These are phyloP conservation scores for Alectoria sarmentosa DNA, from an alignment of 495 filamentous ascomycete genomes.

Conservation along the genomic window DNA sequence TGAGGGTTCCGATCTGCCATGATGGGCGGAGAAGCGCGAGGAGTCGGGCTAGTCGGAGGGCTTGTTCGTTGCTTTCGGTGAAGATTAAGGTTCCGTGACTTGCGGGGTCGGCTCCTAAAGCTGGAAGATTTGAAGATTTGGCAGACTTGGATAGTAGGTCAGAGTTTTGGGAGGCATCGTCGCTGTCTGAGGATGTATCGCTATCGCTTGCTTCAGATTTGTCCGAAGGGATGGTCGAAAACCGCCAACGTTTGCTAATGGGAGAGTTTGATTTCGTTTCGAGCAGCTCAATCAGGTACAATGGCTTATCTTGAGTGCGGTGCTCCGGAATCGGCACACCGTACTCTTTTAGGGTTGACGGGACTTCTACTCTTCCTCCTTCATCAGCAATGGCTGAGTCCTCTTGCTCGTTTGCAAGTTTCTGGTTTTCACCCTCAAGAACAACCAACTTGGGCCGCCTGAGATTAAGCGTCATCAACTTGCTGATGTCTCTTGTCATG, in stretches of 20 bases:
- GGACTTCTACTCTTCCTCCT: conserved; percentile 49
- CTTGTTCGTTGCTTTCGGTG: conserved; percentile 78
- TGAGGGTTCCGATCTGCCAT: conserved; percentile 60
- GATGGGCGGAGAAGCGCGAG: conserved; percentile 60
- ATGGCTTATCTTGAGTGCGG: conserved; percentile 68
- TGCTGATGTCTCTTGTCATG: conserved; percentile 82
- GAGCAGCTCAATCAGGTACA: conserved; percentile 66
- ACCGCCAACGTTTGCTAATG: conserved; percentile 11
- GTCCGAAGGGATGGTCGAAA: background rate
- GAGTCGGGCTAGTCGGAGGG: conserved; percentile 71
- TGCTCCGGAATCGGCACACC: conserved; percentile 59
- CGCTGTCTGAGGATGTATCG: conserved; percentile 23
- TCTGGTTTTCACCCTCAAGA: conserved; percentile 44
- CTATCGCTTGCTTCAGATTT: background rate
- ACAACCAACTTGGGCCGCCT: conserved; percentile 68
- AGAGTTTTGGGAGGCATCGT: conserved; percentile 25
- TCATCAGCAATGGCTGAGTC: conserved; percentile 16
- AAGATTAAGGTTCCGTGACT: conserved; percentile 56
- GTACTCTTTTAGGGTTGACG: conserved; percentile 61
- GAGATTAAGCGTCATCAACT: conserved; percentile 66
- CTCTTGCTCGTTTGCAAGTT: background rate
- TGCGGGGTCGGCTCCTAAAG: conserved; percentile 25
- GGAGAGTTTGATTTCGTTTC: conserved; percentile 27
- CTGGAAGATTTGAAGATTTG: background rate
- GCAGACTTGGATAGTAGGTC: conserved; percentile 26